These are phyloP conservation scores for Tilletia indica DNA, from an alignment of 1,284 basidiomycete genomes.

Conservation along the genomic window DNA sequence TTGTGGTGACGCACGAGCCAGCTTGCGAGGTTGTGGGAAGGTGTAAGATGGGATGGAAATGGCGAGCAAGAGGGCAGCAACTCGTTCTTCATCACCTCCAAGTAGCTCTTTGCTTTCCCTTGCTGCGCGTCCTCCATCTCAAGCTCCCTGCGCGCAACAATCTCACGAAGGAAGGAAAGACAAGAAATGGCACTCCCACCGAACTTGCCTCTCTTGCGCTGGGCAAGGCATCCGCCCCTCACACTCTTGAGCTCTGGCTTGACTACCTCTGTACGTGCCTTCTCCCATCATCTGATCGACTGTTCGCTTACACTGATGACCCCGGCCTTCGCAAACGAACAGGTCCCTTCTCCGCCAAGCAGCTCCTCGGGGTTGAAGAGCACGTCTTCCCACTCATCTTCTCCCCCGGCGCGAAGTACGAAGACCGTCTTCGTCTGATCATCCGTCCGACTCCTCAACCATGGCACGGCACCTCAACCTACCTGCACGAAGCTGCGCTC, in stretches of 20 bases:
- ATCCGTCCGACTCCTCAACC: conserved; percentile 75
- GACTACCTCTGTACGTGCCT: conserved; percentile 6
- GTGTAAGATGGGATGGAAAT: too few species aligned
- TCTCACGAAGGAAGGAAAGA: too few species aligned
- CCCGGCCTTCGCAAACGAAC: conserved; percentile 58
- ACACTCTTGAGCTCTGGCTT: conserved; percentile 78
- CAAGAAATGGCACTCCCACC: conserved; percentile 76
- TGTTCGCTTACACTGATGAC: conserved; percentile 22
- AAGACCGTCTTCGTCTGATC: conserved; percentile 75
- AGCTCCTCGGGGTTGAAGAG: conserved; percentile 55
- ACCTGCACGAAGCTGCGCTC: conserved; percentile 76
- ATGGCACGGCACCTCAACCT: conserved; percentile 63
- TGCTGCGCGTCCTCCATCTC: too few species aligned
- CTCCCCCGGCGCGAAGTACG: conserved; percentile 59
- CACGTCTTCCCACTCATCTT: conserved; percentile 55
- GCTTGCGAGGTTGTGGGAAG: too few species aligned
- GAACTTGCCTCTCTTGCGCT: conserved; percentile 71
- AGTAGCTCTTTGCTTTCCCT: too few species aligned
- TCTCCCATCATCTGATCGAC: background rate
- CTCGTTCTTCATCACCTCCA: too few species aligned
- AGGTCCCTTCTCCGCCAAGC: conserved; percentile 70
- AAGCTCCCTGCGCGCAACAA: too few species aligned
- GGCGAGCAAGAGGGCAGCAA: too few species aligned
- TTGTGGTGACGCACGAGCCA: too few species aligned
- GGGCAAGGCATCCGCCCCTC: conserved; percentile 68